Evolutionary conservation across 305 asterid genomes (phyloP), one percentile per base, ranked within the genome.

Genomic region (Fraxinus xanthoxyloides): DNA sequence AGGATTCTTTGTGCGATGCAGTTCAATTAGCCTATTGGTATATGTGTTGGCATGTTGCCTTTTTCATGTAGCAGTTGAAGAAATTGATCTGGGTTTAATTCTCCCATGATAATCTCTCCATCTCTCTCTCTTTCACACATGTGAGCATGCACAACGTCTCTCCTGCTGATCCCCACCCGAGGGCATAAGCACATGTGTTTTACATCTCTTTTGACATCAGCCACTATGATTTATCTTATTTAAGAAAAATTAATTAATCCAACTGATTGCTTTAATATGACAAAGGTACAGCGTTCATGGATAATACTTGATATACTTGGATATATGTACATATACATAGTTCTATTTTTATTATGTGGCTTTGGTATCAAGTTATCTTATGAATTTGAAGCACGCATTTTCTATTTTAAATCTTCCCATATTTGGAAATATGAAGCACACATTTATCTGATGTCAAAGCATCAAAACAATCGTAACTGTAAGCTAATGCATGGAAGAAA

Each of bases 401-500:
- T 76, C 26, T 15, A 12, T 30, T 5, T 26, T 28, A 34, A 48
- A 30, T 17, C 28, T 31, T 24, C 26, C 12, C 17, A 26, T 28
- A 76, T 54, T 81, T 72, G 78, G 31, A 82, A 19, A 59, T 78
- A 67, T 82, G 59, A 69, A 81, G 78, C 54, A 54, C 77, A 81
- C 40, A 7, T 9, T 77, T 65, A 6, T 77, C 77, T 78, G 67
- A 15, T 67, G 19, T 21, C 74, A 67, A 28, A 28, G 74, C 74
- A 28, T 31, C 48, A 51, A 65, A 51, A 3, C 46, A 76, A 69
- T 74, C 32, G 75, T 43, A 40, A 70, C 80, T 82, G 83, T 72
- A 77, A 74, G 72, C 85, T 84, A 77, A 84, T 79, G 73, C 74
- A 59, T 59, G 5, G 78, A 77, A 63, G 78, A 75, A 54, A 34